Evolutionary conservation across 164 flowering plant species (phyloP).

Genomic region (Aristolochia fimbriata): DNA sequence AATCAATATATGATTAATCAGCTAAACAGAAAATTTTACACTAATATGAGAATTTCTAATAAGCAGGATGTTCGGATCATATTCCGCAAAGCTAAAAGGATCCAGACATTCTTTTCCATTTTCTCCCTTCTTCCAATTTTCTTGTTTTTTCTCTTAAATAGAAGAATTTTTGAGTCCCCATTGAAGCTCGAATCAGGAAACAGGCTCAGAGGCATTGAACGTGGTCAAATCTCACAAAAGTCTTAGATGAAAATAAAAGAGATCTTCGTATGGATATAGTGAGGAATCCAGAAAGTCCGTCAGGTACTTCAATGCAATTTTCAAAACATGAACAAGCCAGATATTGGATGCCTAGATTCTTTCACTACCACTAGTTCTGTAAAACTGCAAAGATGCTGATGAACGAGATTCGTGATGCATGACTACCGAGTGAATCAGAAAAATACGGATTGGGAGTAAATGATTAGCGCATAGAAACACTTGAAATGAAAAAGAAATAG

Average conservation of each 20-base stretch:
- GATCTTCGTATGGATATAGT: conserved; percentile 52
- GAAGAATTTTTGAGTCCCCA: background rate
- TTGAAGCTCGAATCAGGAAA: background rate
- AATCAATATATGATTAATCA: background rate
- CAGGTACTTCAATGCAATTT: conserved; percentile 54
- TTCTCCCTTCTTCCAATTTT: background rate
- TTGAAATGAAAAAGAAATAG: background rate
- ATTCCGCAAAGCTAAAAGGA: background rate
- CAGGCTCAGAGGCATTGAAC: background rate
- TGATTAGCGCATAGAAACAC: background rate
- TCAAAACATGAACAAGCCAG: conserved; percentile 68
- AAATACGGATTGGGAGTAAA: background rate
- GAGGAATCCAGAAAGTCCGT: conserved; percentile 40
- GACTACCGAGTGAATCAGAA: background rate
- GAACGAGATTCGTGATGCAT: conserved; percentile 6
- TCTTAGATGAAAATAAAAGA: background rate
- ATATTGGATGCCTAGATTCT: conserved; percentile 49
- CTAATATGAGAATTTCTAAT: too few relatives aligned
- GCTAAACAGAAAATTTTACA: too few relatives aligned
- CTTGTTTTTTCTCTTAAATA: too few relatives aligned
- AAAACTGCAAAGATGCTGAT: conserved; percentile 43
- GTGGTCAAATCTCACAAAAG: background rate
- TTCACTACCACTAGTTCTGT: conserved; percentile 64
- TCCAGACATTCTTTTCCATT: background rate
- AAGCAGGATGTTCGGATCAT: background rate